Evolutionary conservation across 1,284 basidiomycete species (phyloP).

Genomic region (Cryptococcus sp.): DNA sequence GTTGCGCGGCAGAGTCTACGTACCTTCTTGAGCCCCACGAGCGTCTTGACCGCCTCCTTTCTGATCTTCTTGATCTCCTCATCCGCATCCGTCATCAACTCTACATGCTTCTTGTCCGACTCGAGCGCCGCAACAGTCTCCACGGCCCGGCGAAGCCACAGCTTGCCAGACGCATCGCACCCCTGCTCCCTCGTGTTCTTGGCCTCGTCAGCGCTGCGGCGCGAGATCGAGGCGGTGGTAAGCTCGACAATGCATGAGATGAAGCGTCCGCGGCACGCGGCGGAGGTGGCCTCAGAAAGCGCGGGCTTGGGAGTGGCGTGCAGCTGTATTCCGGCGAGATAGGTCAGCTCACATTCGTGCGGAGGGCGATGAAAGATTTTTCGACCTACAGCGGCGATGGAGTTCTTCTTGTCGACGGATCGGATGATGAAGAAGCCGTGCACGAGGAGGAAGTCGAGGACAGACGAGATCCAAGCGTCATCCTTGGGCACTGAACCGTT

Average conservation of each 20-base stretch:
- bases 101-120: slow-evolving; percentile 67
- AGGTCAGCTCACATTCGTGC: not conserved
- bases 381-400: slow-evolving; percentile 60
- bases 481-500: slow-evolving; percentile 77
- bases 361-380: not conserved
- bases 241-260: slow-evolving; percentile 74
- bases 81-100: slow-evolving; percentile 58
- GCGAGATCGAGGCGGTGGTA: slow-evolving; percentile 57
- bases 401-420: slow-evolving; percentile 69
- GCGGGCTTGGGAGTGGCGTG: slow-evolving; percentile 62
- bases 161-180: slow-evolving; percentile 66
- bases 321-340: slow-evolving; percentile 53
- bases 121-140: slow-evolving; percentile 59
- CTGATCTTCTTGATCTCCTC: slow-evolving; percentile 58
- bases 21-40: slow-evolving; percentile 54
- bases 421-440: slow-evolving; percentile 73
- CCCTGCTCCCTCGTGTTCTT: slow-evolving; percentile 59
- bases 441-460: slow-evolving; percentile 77
- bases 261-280: slow-evolving; percentile 65
- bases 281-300: slow-evolving; percentile 68
- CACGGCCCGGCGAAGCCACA: slow-evolving; percentile 74
- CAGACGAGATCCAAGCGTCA: slow-evolving; percentile 68
- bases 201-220: slow-evolving; percentile 56
- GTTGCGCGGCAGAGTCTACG: not conserved
- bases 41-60: slow-evolving; percentile 54